Base-by-base conservation (phyloP, 2,329 filamentous ascomycete species). In the Delphinella strobiligena region DNA sequence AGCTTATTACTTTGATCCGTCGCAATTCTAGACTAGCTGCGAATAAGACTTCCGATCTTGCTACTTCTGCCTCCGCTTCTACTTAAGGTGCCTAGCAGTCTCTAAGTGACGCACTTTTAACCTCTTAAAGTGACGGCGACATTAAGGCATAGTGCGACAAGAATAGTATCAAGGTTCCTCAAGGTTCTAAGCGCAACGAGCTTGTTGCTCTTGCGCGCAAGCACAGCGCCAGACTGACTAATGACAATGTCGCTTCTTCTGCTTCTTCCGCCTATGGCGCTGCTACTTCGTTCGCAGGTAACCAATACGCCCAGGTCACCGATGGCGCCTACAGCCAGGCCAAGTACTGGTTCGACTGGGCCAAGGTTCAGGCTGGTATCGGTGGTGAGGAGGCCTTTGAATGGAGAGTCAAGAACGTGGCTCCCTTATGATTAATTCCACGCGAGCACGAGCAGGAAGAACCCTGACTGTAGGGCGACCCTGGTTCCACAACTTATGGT, bases 141-240 rank as follows among this genome's bases (percentile, higher is more conserved):
- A 72, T 98, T 58, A 96, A 96, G 72, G 80, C 85, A 47, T 96
- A 91, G 67, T 78, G 78, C 40, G 89, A 96, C 67, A 85, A 88
- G 71, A 91, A 96, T 52, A 77, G 78, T 42, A 82, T 98, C 56
- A 72, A 72, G 67, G 85, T 95, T 37, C 91, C 91, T 8, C 89
- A 96, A 57, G 91, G 89, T 35, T 93, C 84, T 55, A 88, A 82
- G 69, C 69, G 76, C 50, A 93, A 95, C 54, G 89, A 98, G 61
- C 74, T 96, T 18, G 70, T 93, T 38, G 87, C 89, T 38, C 74
- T 96, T 46, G 81, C 89, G 47, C 86, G 89, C 58, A 93, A 91
- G 71, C 76, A 93, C 64, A 81, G 83, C 43, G 80, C 82, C 42
- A 68, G 78, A 43, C 67, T 89, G 34, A 67, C 79, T 14, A 79